phyloP scores from a whole-genome alignment of 495 filamentous ascomycete genomes.

The Arthonia radiata region DNA sequence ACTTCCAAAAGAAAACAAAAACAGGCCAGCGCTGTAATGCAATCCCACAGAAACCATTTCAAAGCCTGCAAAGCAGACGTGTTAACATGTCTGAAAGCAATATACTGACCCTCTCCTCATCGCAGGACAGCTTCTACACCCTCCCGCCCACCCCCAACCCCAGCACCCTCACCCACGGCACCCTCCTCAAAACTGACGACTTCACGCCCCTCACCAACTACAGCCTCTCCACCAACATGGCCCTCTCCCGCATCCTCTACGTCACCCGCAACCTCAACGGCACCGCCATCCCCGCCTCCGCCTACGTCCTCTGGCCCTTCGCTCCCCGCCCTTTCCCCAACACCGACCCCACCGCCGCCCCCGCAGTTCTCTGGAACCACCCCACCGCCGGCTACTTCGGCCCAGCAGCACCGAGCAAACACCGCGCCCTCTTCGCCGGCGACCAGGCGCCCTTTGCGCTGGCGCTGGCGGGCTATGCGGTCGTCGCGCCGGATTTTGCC shows the following conservation, averaged over 20 bases:
- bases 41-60: too few relatives aligned
- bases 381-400: slow-evolving; percentile 24
- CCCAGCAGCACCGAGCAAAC: slow-evolving; percentile 19
- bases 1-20: too few relatives aligned
- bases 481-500: slow-evolving; percentile 29
- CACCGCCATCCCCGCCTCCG: slow-evolving; percentile 22
- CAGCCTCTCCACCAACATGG: neutral
- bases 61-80: too few relatives aligned
- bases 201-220: neutral
- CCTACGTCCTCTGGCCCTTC: slow-evolving; percentile 28
- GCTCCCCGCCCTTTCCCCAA: slow-evolving; percentile 8
- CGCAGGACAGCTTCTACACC: too few relatives aligned
- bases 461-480: slow-evolving; percentile 24
- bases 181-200: neutral
- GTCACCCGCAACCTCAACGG: slow-evolving; percentile 20
- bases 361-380: slow-evolving; percentile 25
- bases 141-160: too few relatives aligned
- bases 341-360: too few relatives aligned
- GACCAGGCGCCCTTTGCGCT: slow-evolving; percentile 19
- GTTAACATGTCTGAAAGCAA: too few relatives aligned
- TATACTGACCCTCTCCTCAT: too few relatives aligned
- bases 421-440: slow-evolving; percentile 21
- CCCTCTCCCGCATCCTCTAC: slow-evolving; percentile 15
- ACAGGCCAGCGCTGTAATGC: too few relatives aligned
- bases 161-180: neutral